Conservation (phyloP, 2,329 filamentous ascomycete genomes). For the Periconia digitata region DNA sequence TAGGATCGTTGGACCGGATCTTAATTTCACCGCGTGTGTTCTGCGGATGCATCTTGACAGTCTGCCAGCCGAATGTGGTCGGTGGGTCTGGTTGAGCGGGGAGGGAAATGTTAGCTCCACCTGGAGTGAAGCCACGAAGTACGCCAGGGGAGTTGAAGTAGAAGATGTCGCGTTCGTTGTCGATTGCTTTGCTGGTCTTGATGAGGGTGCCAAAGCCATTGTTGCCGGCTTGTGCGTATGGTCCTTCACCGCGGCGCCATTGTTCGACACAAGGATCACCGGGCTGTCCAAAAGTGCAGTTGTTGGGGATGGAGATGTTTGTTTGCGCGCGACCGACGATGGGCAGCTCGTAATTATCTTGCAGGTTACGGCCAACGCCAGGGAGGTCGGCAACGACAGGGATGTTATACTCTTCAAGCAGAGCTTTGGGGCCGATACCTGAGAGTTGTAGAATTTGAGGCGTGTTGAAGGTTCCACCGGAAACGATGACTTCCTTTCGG, state of each 20-base stretch:
- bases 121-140: conserved; percentile 55
- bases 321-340: conserved; percentile 53
- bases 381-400: conserved; percentile 54
- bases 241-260: conserved; percentile 19
- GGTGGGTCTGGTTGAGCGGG: conserved; percentile 34
- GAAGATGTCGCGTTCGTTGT: conserved; percentile 54
- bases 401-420: conserved; percentile 57
- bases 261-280: conserved; percentile 21
- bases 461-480: conserved; percentile 59
- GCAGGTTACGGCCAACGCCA: conserved; percentile 42
- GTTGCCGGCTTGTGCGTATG: conserved; percentile 46
- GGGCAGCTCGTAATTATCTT: conserved; percentile 38
- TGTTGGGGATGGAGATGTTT: conserved; percentile 2
- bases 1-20: conserved; percentile 61
- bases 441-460: conserved; percentile 65
- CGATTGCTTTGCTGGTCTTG: conserved; percentile 41
- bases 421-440: conserved; percentile 58
- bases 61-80: conserved; percentile 44
- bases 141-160: conserved; percentile 50
- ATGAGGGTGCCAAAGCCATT: conserved; percentile 56
- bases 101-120: conserved; percentile 39
- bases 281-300: conserved; percentile 21
- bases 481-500: conserved; percentile 26
- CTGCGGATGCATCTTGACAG: conserved; percentile 62
- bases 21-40: conserved; percentile 62